These are phyloP conservation scores for Pulveroboletus ravenelii DNA, from an alignment of 768 basidiomycete genomes.

Conservation along the genomic window DNA sequence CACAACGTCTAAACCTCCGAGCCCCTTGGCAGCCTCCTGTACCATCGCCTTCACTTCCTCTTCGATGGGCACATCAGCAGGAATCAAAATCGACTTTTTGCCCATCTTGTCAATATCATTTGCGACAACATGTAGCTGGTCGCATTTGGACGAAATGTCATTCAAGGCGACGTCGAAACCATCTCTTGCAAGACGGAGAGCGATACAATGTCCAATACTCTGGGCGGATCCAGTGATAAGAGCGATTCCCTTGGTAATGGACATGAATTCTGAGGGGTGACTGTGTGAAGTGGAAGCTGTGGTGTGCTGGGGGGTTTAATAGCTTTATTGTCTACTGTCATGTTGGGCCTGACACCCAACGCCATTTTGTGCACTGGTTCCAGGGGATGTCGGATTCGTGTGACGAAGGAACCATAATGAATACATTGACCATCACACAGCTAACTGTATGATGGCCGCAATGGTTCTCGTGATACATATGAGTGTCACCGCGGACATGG, in stretches of 20 bases:
- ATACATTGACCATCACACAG: too few relatives aligned
- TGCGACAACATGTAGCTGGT: slow-evolving; percentile 5
- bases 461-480: too few relatives aligned
- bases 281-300: too few relatives aligned
- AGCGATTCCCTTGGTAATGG: slow-evolving; percentile 24
- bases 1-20: slow-evolving; percentile 5
- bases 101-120: slow-evolving; percentile 7
- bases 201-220: slow-evolving; percentile 22
- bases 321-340: too few relatives aligned
- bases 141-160: slow-evolving; percentile 18
- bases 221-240: slow-evolving; percentile 28
- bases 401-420: too few relatives aligned
- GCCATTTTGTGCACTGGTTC: too few relatives aligned
- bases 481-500: too few relatives aligned
- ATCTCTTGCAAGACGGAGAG: slow-evolving; percentile 14
- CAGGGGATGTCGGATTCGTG: too few relatives aligned
- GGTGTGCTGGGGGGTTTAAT: too few relatives aligned
- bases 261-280: not conserved
- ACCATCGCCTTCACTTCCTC: slow-evolving; percentile 3
- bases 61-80: slow-evolving; percentile 10
- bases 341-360: too few relatives aligned
- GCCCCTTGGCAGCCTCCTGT: not conserved
- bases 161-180: slow-evolving; percentile 27
- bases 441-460: too few relatives aligned
- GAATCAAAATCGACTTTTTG: slow-evolving; percentile 10